Evolutionary conservation across 352 stramenopile species (phyloP), one percentile per base, ranked within the genome.

Genomic region (Globisporangium megalacanthum): DNA sequence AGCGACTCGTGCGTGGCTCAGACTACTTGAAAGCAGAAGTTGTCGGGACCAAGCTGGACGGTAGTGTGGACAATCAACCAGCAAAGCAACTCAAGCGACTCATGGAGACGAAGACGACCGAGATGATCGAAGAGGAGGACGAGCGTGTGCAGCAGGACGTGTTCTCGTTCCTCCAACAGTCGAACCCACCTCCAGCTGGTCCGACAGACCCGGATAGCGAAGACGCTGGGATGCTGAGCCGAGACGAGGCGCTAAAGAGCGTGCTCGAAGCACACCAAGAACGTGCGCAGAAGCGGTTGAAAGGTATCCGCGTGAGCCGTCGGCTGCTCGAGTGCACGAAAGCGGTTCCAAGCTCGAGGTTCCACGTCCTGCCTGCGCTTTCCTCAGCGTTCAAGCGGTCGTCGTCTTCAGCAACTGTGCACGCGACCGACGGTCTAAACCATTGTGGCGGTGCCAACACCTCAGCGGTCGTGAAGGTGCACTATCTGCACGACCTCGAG

Each of bases 41-140:
- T 9, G 53, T 50, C 6, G 54, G 60, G 56, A 19, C 46, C 68
- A 31, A 52, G 57, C 53, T 37, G 7, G 62, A 65, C 8, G 1
- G 15, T 47, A 8, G 3, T 11, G 15, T 8, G 13, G 15, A 25
- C 9, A 72, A 88, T 37, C 68, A 72, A 52, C 84, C 75, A 56
- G 60, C 65, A 9, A 68, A 62, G 8, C 85, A 94, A 19, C 58
- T 92, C 7, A 83, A 86, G 33, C 66, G 66, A n/a, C 45, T 92
- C 8, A 86, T 86, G 72, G 75, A 88, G 49, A 75, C 69, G 7
- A 94, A 92, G 60, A 79, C 79, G 6, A 73, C 83, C 31, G 79
- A 92, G 45, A 66, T 61, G 37, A 89, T 92, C 54, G 82, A 93
- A 64, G 78, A 90, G 66, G 85, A 95, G 69, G 85, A 95, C 45